These are phyloP conservation scores for Umbelopsis sp. DNA, from an alignment of 371 early-diverging fungal species.

Conservation along the genomic window DNA sequence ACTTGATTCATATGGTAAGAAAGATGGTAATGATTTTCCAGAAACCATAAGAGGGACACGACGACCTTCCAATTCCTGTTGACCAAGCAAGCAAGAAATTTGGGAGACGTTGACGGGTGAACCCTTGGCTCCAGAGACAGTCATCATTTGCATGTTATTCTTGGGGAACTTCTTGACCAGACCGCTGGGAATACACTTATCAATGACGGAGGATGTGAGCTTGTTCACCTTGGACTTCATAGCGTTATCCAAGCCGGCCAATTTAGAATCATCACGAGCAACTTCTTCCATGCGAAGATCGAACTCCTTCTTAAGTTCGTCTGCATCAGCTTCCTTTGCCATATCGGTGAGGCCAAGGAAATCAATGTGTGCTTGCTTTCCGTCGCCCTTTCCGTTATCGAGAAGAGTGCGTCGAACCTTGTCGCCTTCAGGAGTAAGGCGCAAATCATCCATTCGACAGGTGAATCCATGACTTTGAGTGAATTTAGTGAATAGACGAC, in stretches of 20 bases:
- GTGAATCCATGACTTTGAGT: constrained; percentile 94
- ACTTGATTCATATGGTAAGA: constrained; percentile 85
- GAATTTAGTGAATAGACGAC: constrained; percentile 94
- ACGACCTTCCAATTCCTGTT: constrained; percentile 99
- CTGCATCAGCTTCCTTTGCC: constrained; percentile 40
- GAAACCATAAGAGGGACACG: constrained; percentile 99
- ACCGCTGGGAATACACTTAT: constrained; percentile 82
- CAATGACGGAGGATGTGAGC: constrained; percentile 83
- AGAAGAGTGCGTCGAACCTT: constrained; percentile 73
- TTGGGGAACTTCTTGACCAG: constrained; percentile 88
- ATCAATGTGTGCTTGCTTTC: constrained; percentile 71
- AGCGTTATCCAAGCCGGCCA: constrained; percentile 90
- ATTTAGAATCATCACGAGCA: constrained; percentile 80
- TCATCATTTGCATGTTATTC: constrained; percentile 99
- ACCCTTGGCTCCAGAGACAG: constrained; percentile 99
- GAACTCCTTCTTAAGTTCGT: constrained; percentile 56
- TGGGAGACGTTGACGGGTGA: constrained; percentile 98
- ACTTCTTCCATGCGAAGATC: constrained; percentile 82
- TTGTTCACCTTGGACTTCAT: constrained; percentile 89
- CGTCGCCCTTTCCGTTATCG: constrained; percentile 55
- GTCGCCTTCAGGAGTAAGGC: constrained; percentile 85
- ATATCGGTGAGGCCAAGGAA: constrained; percentile 71
- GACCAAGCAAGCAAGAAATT: constrained; percentile 98
- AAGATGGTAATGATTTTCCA: constrained; percentile 97
- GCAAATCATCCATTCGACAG: constrained; percentile 99